Percentiles rank a stretch among this genome's conserved stretches.
Conservation (phyloP, 805 yeast species). For the Crinitomyces ghanaensis region DNA sequence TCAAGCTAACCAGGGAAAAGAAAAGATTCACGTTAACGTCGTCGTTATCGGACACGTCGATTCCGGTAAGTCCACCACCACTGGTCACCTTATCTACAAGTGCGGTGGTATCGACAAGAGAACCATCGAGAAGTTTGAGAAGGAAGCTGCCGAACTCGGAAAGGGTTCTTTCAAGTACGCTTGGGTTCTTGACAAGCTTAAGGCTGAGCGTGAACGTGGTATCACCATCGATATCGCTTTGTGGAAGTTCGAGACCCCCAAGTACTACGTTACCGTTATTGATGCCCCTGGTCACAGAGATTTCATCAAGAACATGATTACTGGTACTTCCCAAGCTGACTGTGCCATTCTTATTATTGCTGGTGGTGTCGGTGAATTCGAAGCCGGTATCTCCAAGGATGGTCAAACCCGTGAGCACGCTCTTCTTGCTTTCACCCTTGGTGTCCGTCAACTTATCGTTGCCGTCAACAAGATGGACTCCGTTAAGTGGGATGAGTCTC, state of each 20-base stretch:
- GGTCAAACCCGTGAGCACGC: slow-evolving; percentile 97
- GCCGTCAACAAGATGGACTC: slow-evolving; percentile 95
- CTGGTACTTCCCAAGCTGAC: slow-evolving; percentile 92
- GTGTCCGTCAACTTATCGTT: slow-evolving; percentile 78
- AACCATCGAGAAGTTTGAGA: slow-evolving; percentile 96
- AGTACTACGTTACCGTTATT: slow-evolving; percentile 80
- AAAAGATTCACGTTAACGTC: slow-evolving; percentile 96
- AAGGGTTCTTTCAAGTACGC: slow-evolving; percentile 97
- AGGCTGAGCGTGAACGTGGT: slow-evolving; percentile 97
- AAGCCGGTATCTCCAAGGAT: slow-evolving; percentile 89
- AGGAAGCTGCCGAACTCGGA: slow-evolving; percentile 96
- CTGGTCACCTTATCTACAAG: slow-evolving; percentile 98
- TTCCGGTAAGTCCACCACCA: slow-evolving; percentile 97
- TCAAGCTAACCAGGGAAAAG: slow-evolving; percentile 59
- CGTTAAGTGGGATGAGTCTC: slow-evolving; percentile 73
- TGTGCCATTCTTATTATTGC: slow-evolving; percentile 85
- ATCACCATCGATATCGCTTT: slow-evolving; percentile 90
- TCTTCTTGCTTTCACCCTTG: slow-evolving; percentile 77
- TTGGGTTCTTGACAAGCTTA: slow-evolving; percentile 91
- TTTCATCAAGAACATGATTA: slow-evolving; percentile 92
- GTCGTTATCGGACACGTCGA: slow-evolving; percentile 99
- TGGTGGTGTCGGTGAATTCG: slow-evolving; percentile 90
- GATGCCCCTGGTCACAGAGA: slow-evolving; percentile 97
- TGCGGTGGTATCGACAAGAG: slow-evolving; percentile 98
- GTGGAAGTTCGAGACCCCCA: slow-evolving; percentile 88